Evolutionary conservation across 2,329 filamentous ascomycete genomes (phyloP), one percentile per base, ranked within the genome.

Genomic region (Tolypocladium nubicola): DNA sequence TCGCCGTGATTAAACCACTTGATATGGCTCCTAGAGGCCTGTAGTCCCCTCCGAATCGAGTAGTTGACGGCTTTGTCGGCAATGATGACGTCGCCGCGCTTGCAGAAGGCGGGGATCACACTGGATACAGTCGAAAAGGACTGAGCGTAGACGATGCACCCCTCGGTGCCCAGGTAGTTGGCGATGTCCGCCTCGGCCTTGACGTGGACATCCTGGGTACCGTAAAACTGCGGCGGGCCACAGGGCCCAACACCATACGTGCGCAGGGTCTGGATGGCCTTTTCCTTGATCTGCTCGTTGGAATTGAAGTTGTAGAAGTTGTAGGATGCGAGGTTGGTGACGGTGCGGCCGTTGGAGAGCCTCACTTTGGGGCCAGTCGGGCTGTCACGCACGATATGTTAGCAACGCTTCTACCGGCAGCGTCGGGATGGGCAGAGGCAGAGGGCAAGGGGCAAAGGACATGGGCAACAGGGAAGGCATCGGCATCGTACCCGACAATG

Each of bases 271-370:
- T 93, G 87, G 61, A 99, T 91, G 1, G 93, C 94, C 72, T 96
- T 95, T 65, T 97, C 91, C 68, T 96, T 96, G 66, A 99, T 86
- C 40, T 86, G 83, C 61, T 97, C 93, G 70, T 96, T 97, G 56
- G 85, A 84, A 62, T 95, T 90, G 72, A 99, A 91, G 76, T 99
- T 97, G 79, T 96, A 97, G 73, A 94, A 96, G 73, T 99, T 99
- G 76, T 91, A 94, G 1, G 90, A 95, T 41, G 90, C 93, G 62
- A 99, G 86, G 70, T 99, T 99, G 58, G 83, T 90, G 30, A 97
- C 94, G 21, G 89, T 96, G 63, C 90, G 88, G 66, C 94, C 94
- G 71, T 87, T 96, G 53, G 85, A 79, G 57, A 99, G 83, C 72
- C 94, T 97, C 54, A 88, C 86, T 71, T 94, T 96, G 52, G 94